A percentile compares a stretch with the other conserved stretches of the same genome.
Evolutionary conservation across 202 grass and related monocot genomes (phyloP).

Genomic region (Schoenoplectus triqueter): DNA sequence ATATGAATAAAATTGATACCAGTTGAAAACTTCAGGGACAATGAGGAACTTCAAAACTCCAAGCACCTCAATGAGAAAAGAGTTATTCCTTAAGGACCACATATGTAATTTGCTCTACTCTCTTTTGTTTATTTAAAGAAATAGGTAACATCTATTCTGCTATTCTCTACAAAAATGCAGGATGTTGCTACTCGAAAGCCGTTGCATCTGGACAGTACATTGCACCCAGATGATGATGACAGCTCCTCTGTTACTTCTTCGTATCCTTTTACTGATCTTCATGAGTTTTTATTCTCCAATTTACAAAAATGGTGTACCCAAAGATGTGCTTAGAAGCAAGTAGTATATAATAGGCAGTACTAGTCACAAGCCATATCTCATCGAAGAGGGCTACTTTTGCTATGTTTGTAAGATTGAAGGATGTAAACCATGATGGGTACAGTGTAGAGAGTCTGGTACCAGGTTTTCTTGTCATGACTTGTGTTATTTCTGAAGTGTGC

Average conservation of each 20-base stretch:
- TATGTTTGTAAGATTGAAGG: not conserved
- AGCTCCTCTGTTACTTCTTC: conserved; percentile 88
- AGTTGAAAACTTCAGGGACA: not conserved
- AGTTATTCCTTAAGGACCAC: conserved; percentile 6
- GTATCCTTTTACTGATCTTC: conserved; percentile 48
- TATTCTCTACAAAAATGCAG: conserved; percentile 42
- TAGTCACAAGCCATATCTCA: not conserved
- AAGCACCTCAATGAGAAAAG: not conserved
- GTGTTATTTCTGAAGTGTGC: not conserved
- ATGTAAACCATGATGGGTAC: too few relatives aligned
- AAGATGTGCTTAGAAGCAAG: conserved; percentile 19
- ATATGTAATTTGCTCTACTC: conserved; percentile 12
- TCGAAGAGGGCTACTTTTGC: not conserved
- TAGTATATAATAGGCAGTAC: conserved; percentile 16
- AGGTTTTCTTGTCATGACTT: conserved; percentile 32
- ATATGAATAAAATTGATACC: not conserved
- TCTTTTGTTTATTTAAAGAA: conserved; percentile 20
- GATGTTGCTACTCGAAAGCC: conserved; percentile 51
- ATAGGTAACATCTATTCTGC: conserved; percentile 24
- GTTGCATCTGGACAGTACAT: conserved; percentile 49
- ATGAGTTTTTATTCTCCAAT: not conserved
- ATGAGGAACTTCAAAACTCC: not conserved
- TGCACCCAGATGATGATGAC: conserved; percentile 70
- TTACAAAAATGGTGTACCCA: not conserved
- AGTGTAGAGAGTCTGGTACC: not conserved